Conservation (phyloP, 2,329 filamentous ascomycete genomes). For the Aspergillus felis region DNA sequence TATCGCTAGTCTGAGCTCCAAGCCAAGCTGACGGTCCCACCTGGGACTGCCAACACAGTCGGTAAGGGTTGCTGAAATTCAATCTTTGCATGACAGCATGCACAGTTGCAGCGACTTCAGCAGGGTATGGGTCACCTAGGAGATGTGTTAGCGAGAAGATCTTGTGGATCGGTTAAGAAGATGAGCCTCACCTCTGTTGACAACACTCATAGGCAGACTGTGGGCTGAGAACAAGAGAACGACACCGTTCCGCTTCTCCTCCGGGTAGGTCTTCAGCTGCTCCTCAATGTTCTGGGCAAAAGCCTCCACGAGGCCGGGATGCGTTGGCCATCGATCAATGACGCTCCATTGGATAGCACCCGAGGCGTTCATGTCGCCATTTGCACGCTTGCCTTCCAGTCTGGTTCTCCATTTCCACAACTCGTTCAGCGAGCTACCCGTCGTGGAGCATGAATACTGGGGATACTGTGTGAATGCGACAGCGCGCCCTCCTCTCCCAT, state of each 20-base stretch:
- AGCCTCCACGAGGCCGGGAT: conserved; percentile 82
- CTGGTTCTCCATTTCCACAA: conserved; percentile 92
- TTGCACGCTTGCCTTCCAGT: conserved; percentile 70
- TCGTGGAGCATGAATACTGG: conserved; percentile 97
- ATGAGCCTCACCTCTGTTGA: conserved; percentile 69
- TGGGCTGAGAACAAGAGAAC: conserved; percentile 93
- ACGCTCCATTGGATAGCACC: conserved; percentile 92
- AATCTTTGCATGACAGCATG: conserved; percentile 94
- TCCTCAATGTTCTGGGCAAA: conserved; percentile 90
- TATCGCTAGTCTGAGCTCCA: conserved; percentile 84
- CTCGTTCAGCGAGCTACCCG: conserved; percentile 92
- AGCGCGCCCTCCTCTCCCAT: conserved; percentile 83
- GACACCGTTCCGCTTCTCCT: conserved; percentile 72
- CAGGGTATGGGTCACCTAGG: conserved; percentile 83
- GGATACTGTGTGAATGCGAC: conserved; percentile 98
- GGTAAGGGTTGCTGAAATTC: conserved; percentile 83
- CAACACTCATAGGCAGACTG: conserved; percentile 93
- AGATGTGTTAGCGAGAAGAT: background rate
- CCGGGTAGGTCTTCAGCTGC: conserved; percentile 77
- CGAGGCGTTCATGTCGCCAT: conserved; percentile 48
- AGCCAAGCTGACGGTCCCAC: conserved; percentile 95
- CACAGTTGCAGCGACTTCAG: conserved; percentile 92
- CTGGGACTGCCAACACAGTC: conserved; percentile 96
- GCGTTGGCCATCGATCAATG: conserved; percentile 95
- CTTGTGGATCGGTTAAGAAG: background rate